A percentile compares a stretch with the other conserved stretches of the same genome.
Evolutionary conservation across 768 basidiomycete species (phyloP).

Genomic region (Termitomyces sp.): DNA sequence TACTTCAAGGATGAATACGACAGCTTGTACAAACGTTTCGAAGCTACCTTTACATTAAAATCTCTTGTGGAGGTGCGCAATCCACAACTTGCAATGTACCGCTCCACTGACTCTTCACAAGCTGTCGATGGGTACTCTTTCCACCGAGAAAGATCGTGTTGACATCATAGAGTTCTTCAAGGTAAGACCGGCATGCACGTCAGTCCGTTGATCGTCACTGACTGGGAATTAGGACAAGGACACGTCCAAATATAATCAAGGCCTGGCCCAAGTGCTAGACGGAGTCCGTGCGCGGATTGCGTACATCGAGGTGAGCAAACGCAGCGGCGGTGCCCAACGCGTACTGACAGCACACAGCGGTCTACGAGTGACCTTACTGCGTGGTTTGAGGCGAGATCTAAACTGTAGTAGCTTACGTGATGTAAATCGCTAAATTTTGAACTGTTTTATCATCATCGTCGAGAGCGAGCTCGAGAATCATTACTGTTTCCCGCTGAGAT

Average conservation of each 20-base stretch:
- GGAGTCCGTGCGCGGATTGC: conserved; percentile 52
- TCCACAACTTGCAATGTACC: conserved; percentile 6
- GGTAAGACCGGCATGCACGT: conserved; percentile 28
- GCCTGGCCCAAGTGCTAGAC: conserved; percentile 65
- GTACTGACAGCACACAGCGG: conserved; percentile 30
- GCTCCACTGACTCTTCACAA: conserved; percentile 21
- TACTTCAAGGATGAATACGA: conserved; percentile 73
- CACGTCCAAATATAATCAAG: conserved; percentile 60
- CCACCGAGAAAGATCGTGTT: conserved; percentile 63
- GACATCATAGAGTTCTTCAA: conserved; percentile 69
- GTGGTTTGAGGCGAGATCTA: conserved; percentile 39
- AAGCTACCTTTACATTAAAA: conserved; percentile 58
- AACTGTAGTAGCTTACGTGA: conserved; percentile 19
- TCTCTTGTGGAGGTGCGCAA: conserved; percentile 46
- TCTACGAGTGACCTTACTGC: conserved; percentile 48
- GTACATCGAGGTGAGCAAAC: conserved; percentile 51
- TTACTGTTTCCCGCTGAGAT: conserved; percentile 7
- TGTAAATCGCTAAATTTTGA: conserved; percentile 15
- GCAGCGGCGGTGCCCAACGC: not conserved
- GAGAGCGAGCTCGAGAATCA: conserved; percentile 15
- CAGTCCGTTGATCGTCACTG: conserved; percentile 9
- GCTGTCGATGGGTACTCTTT: conserved; percentile 30
- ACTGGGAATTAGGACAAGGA: conserved; percentile 49
- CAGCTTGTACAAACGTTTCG: conserved; percentile 60
- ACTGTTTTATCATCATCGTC: conserved; percentile 16